phyloP scores from a whole-genome alignment of 2,329 filamentous ascomycete genomes.

The Cryphonectria parasitica region DNA sequence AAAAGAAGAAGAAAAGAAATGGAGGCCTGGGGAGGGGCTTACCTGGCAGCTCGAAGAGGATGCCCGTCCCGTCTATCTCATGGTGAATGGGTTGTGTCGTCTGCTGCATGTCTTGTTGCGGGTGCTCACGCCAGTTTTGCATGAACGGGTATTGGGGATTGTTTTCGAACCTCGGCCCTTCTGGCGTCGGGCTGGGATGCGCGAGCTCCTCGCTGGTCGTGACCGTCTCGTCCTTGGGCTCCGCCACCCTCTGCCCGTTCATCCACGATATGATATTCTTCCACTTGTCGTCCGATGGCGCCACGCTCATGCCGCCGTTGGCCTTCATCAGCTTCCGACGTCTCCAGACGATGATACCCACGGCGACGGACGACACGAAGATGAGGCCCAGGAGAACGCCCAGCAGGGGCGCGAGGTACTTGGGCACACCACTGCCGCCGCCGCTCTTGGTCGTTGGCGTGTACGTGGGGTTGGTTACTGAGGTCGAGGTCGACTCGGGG shows the following conservation, averaged over 20 bases:
- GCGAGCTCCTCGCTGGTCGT: slow-evolving; percentile 50
- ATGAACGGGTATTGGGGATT: neutral
- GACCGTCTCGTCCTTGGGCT: slow-evolving; percentile 50
- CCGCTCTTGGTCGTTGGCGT: slow-evolving; percentile 23
- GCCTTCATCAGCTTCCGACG: slow-evolving; percentile 49
- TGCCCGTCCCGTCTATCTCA: slow-evolving; percentile 48
- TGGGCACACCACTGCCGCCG: slow-evolving; percentile 49
- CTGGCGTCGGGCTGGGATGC: slow-evolving; percentile 33
- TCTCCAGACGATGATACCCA: slow-evolving; percentile 58
- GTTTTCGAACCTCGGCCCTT: neutral
- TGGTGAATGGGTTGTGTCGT: slow-evolving; percentile 29
- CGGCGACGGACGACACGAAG: slow-evolving; percentile 54
- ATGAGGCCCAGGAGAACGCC: slow-evolving; percentile 65
- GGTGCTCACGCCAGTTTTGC: slow-evolving; percentile 37
- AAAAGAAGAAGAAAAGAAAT: neutral
- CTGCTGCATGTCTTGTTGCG: slow-evolving; percentile 13
- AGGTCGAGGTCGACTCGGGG: slow-evolving; percentile 39
- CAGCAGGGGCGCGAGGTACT: slow-evolving; percentile 64
- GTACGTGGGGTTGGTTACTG: slow-evolving; percentile 28
- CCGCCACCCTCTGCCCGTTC: slow-evolving; percentile 44
- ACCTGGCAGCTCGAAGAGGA: slow-evolving; percentile 54
- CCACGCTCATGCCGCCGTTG: slow-evolving; percentile 42
- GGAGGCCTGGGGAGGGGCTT: slow-evolving; percentile 31
- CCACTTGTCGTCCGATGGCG: slow-evolving; percentile 50
- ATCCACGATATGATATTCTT: slow-evolving; percentile 58